A percentile compares a stretch with the other conserved stretches of the same genome.
Conservation (phyloP, 345 rosid species). For the Eucalyptus polybractea region DNA sequence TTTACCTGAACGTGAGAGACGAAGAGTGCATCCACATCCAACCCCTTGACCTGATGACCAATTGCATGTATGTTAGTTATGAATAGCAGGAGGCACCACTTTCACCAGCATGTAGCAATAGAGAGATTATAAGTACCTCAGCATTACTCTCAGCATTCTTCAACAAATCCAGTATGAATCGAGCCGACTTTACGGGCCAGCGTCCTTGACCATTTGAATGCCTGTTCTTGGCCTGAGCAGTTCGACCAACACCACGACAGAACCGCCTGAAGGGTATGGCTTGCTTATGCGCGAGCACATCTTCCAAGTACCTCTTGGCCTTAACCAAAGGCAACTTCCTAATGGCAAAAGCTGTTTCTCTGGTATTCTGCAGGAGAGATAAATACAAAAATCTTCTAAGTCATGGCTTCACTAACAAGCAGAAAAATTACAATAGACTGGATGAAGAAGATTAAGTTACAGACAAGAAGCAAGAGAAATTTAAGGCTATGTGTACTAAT, state of each 20-base stretch:
- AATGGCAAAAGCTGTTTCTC: conserved; percentile 84
- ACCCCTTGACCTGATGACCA: conserved; percentile 66
- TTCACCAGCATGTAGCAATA: neutral
- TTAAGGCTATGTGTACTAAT: neutral
- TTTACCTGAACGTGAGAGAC: conserved; percentile 91
- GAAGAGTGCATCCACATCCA: conserved; percentile 81
- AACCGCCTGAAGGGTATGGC: conserved; percentile 99
- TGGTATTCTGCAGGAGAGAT: conserved; percentile 45
- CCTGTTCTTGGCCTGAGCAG: conserved; percentile 99
- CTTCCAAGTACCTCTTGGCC: conserved; percentile 96
- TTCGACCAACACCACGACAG: conserved; percentile 97
- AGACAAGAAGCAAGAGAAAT: neutral
- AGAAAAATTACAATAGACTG: neutral
- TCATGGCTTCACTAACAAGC: neutral
- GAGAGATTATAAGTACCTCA: conserved; percentile 25
- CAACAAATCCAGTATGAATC: conserved; percentile 74
- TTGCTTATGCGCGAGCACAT: conserved; percentile 94
- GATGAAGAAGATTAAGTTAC: neutral
- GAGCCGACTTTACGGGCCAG: conserved; percentile 91
- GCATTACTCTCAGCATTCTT: conserved; percentile 99
- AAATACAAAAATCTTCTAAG: neutral
- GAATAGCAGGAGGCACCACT: neutral
- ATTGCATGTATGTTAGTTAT: neutral
- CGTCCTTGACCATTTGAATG: conserved; percentile 97
- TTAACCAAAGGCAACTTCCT: conserved; percentile 74